Conservation (phyloP, 148 eudicot species). For the Suaeda aralocaspica region DNA sequence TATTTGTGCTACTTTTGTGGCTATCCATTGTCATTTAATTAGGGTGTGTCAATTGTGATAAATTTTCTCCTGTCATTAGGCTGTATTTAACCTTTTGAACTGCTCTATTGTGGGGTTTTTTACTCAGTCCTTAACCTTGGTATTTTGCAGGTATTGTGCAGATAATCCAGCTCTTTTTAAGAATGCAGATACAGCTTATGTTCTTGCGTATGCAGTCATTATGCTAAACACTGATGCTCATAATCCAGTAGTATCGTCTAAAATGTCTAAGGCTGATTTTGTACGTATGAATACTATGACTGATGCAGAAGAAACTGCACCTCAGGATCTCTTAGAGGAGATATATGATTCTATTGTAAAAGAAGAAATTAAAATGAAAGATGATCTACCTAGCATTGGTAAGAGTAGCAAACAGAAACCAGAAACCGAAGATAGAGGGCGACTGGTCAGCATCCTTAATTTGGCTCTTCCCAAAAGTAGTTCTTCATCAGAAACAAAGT, state of each 20-base stretch:
- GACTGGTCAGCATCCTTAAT: slow-evolving; percentile 88
- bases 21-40: not conserved
- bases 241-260: slow-evolving; percentile 94
- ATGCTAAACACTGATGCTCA: slow-evolving; percentile 99
- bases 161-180: slow-evolving; percentile 90
- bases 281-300: slow-evolving; percentile 66
- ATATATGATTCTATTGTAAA: slow-evolving; percentile 89
- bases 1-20: not conserved
- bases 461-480: slow-evolving; percentile 77
- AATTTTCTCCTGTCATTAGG: not conserved
- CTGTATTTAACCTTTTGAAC: not conserved
- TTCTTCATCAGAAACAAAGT: slow-evolving; percentile 52
- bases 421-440: slow-evolving; percentile 81
- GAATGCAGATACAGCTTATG: slow-evolving; percentile 98
- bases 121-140: slow-evolving; percentile 16
- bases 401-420: slow-evolving; percentile 67
- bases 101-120: slow-evolving; percentile 10
- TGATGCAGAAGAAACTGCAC: slow-evolving; percentile 88
- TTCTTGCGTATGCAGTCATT: slow-evolving; percentile 98
- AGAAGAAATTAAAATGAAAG: slow-evolving; percentile 98
- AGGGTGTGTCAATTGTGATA: not conserved
- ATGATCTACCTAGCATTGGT: slow-evolving; percentile 49
- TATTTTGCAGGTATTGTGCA: slow-evolving; percentile 83
- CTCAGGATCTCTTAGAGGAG: slow-evolving; percentile 80
- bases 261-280: slow-evolving; percentile 94